phyloP scores from a whole-genome alignment of 768 basidiomycete genomes.

The Steccherinum ochraceum region DNA sequence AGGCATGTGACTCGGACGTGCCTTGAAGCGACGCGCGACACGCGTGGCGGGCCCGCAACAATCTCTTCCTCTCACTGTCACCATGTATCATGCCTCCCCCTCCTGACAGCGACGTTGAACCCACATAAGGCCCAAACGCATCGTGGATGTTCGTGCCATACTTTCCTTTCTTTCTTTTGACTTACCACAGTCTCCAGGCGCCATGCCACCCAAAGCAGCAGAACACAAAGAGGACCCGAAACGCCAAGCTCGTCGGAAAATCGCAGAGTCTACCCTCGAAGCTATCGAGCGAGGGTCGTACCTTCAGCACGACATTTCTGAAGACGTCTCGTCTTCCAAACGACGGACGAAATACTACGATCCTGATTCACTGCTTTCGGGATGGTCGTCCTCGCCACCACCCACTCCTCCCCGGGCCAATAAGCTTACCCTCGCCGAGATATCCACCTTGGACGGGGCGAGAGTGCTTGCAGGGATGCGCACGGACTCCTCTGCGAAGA shows the following conservation, averaged over 20 bases:
- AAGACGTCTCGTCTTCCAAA: constrained; percentile 26
- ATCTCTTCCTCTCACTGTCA: too few species aligned
- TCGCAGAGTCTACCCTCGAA: constrained; percentile 46
- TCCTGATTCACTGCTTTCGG: constrained; percentile 39
- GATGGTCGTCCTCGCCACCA: constrained; percentile 32
- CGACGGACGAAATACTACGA: constrained; percentile 48
- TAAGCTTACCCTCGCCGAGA: constrained; percentile 47
- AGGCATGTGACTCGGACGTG: too few species aligned
- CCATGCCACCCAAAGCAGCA: too few species aligned
- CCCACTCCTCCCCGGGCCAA: constrained; percentile 4
- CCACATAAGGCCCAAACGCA: too few species aligned
- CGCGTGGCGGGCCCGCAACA: too few species aligned
- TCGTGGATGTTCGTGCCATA: too few species aligned
- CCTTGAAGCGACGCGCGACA: too few species aligned
- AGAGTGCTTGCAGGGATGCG: constrained; percentile 27
- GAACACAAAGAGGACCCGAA: constrained; percentile 3
- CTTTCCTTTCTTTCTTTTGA: too few species aligned
- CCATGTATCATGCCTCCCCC: too few species aligned
- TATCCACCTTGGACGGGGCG: constrained; percentile 59
- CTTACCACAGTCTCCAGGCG: too few species aligned
- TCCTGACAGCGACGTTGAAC: too few species aligned
- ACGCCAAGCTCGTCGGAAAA: constrained; percentile 17
- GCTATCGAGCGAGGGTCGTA: constrained; percentile 43
- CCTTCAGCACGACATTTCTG: constrained; percentile 29
- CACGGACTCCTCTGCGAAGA: constrained; percentile 21